These are phyloP conservation scores for Hymenoscyphus fructigenus DNA, from an alignment of 2,329 filamentous ascomycete genomes.

Conservation along the genomic window DNA sequence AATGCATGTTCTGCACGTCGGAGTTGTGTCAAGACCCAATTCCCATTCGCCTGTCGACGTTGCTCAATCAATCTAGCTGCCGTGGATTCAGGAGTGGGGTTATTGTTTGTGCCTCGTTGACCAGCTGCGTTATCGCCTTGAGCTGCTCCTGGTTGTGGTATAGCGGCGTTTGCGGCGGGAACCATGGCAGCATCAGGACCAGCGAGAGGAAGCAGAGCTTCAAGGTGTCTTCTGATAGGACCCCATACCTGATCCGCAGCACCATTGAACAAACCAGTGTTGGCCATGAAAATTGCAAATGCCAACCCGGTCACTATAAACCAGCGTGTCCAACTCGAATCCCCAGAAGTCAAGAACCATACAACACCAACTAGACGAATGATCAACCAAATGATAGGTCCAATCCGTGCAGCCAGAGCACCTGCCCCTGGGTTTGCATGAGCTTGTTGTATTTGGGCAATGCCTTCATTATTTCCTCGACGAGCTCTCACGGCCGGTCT, in stretches of 20 bases:
- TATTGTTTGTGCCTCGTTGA: slow-evolving; percentile 19
- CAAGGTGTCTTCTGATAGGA: slow-evolving; percentile 57
- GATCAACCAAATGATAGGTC: slow-evolving; percentile 63
- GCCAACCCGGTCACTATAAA: slow-evolving; percentile 54
- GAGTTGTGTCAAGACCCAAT: slow-evolving; percentile 50
- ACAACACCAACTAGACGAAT: slow-evolving; percentile 58
- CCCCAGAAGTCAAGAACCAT: slow-evolving; percentile 63
- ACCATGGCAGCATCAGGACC: slow-evolving; percentile 38
- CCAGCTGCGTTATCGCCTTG: slow-evolving; percentile 10
- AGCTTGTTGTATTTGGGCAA: slow-evolving; percentile 17
- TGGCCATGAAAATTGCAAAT: slow-evolving; percentile 55
- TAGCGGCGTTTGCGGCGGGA: slow-evolving; percentile 35
- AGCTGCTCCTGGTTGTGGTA: slow-evolving; percentile 23
- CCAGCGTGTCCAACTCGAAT: slow-evolving; percentile 59
- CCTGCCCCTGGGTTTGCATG: slow-evolving; percentile 35
- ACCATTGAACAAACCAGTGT: slow-evolving; percentile 58
- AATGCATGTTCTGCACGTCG: slow-evolving; percentile 58
- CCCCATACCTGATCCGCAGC: slow-evolving; percentile 55
- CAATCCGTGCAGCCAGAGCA: slow-evolving; percentile 39
- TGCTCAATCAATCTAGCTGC: slow-evolving; percentile 55
- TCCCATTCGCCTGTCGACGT: slow-evolving; percentile 44
- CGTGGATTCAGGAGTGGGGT: slow-evolving; percentile 49
- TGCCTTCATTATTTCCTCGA: slow-evolving; percentile 1
- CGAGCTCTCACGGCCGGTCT: slow-evolving; percentile 21
- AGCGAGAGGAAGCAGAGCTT: slow-evolving; percentile 57